A percentile compares a stretch with the other conserved stretches of the same genome.
Evolutionary conservation across 768 basidiomycete genomes (phyloP).

Genomic region (Saitozyma podzolica): DNA sequence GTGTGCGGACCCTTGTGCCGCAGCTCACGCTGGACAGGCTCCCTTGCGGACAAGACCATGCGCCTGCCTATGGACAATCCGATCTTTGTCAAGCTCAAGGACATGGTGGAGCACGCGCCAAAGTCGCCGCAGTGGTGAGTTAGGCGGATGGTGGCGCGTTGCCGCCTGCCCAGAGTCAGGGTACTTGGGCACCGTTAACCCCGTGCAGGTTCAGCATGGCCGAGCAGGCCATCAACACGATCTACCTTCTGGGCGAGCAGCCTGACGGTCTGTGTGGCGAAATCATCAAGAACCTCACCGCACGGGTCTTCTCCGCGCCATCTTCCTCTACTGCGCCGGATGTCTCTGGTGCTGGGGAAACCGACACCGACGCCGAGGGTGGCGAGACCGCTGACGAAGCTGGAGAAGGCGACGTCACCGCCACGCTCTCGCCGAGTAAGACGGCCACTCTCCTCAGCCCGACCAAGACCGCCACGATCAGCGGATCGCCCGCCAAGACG

Average conservation of each 20-base stretch:
- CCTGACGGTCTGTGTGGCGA: slow-evolving; percentile 79
- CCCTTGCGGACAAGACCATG: slow-evolving; percentile 78
- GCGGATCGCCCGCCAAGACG: slow-evolving; percentile 11
- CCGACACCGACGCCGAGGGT: slow-evolving; percentile 7
- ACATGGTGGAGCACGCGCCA: slow-evolving; percentile 75
- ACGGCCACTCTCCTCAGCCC: not conserved
- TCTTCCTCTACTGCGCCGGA: slow-evolving; percentile 10
- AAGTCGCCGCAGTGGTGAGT: slow-evolving; percentile 79
- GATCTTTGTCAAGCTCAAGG: slow-evolving; percentile 79
- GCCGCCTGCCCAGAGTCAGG: not conserved
- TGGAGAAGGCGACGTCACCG: not conserved
- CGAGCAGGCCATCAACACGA: slow-evolving; percentile 94
- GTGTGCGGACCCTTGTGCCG: not conserved
- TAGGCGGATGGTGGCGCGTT: not conserved
- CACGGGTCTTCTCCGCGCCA: slow-evolving; percentile 10
- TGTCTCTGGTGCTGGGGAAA: slow-evolving; percentile 12
- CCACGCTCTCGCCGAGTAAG: not conserved
- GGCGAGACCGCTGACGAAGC: slow-evolving; percentile 1
- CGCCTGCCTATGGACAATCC: slow-evolving; percentile 83
- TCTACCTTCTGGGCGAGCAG: slow-evolving; percentile 90
- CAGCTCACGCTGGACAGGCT: slow-evolving; percentile 59
- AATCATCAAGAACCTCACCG: slow-evolving; percentile 84
- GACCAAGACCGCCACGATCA: not conserved
- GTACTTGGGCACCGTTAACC: too few species aligned
- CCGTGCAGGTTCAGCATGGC: slow-evolving; percentile 73